Evolutionary conservation across 345 rosid genomes (phyloP).

Genomic region (Syzygium aqueum): DNA sequence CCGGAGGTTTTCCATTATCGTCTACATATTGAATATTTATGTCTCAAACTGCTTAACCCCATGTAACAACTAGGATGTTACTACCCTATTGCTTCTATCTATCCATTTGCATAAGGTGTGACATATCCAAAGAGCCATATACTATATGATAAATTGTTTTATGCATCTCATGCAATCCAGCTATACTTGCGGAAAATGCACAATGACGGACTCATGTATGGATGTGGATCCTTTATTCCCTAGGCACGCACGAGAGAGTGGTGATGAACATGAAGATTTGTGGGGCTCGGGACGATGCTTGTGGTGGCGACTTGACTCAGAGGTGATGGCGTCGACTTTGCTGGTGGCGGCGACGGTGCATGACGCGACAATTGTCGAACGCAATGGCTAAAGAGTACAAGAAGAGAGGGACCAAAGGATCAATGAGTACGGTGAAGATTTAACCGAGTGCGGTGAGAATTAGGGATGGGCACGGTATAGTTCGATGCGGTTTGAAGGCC

Average conservation of each 20-base stretch:
- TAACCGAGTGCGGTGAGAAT: neutral
- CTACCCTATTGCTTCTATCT: neutral
- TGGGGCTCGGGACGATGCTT: neutral
- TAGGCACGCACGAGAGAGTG: neutral
- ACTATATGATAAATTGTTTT: neutral
- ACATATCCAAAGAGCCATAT: neutral
- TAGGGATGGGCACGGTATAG: neutral
- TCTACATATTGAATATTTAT: neutral
- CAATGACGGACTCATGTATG: neutral
- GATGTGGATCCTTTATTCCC: neutral
- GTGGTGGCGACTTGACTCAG: neutral
- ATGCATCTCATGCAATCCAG: neutral
- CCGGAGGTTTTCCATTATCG: neutral
- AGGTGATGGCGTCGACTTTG: neutral
- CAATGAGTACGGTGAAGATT: neutral
- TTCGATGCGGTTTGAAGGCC: neutral
- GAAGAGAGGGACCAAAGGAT: neutral
- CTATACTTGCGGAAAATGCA: neutral
- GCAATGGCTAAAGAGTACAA: neutral
- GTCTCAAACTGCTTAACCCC: neutral
- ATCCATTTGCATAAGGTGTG: neutral
- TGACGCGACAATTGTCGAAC: neutral
- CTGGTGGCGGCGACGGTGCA: neutral
- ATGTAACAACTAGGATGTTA: neutral
- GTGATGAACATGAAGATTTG: neutral